Conservation (phyloP, 169 alveolate genomes). For the Cryptosporidium viatorum region DNA sequence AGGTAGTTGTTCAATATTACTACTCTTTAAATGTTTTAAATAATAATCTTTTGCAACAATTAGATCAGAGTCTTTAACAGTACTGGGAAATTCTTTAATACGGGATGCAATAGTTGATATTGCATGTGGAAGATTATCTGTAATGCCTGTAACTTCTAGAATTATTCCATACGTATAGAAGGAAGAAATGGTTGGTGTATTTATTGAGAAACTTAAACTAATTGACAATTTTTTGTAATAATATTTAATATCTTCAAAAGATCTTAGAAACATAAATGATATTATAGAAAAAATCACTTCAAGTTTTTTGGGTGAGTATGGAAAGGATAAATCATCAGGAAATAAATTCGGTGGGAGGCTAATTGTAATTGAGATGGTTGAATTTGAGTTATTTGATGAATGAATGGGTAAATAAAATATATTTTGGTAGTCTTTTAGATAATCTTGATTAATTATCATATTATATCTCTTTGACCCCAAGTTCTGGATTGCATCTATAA, state of each 20-base stretch:
- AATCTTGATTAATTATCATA: constrained; percentile 4
- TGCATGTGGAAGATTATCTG: not conserved
- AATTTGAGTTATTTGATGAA: not conserved
- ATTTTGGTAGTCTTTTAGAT: constrained; percentile 32
- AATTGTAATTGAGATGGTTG: constrained; percentile 3
- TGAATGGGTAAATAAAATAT: constrained; percentile 29
- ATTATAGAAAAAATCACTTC: constrained; percentile 26
- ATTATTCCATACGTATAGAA: constrained; percentile 16
- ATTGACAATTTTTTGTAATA: not conserved
- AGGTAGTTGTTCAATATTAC: not conserved
- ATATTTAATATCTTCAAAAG: constrained; percentile 29
- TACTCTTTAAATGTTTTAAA: not conserved
- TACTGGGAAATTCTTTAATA: not conserved
- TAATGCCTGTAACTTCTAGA: not conserved
- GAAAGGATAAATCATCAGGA: not conserved
- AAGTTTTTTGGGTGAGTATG: constrained; percentile 4
- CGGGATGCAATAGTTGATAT: constrained; percentile 29
- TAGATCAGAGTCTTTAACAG: constrained; percentile 7
- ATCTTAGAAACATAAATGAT: constrained; percentile 2
- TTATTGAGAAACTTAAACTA: not conserved
- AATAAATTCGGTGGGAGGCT: not conserved
- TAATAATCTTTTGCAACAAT: constrained; percentile 1
- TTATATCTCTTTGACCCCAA: not conserved
- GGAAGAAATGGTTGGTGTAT: constrained; percentile 22
- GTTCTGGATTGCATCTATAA: constrained; percentile 25